Conservation (phyloP, 176 grass and related monocot species). For the Aegilops longissima region DNA sequence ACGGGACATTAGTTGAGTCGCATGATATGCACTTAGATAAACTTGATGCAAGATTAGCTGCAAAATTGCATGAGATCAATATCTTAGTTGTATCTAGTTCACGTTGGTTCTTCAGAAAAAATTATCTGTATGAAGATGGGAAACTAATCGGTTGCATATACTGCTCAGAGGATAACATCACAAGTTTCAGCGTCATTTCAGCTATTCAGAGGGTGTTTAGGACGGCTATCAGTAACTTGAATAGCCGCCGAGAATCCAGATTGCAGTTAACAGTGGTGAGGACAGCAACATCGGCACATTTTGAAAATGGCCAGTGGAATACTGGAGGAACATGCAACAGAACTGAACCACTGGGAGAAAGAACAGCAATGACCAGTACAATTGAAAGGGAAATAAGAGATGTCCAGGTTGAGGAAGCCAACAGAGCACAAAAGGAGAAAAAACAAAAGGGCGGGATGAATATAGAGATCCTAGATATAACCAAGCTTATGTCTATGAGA, state of each 20-base stretch:
- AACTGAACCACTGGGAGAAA: conserved; percentile 41
- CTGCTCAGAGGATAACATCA: conserved; percentile 59
- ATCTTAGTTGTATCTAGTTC: conserved; percentile 59
- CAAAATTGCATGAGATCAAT: conserved; percentile 45
- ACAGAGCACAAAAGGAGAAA: conserved; percentile 31
- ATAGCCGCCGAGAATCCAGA: conserved; percentile 29
- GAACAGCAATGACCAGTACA: conserved; percentile 25
- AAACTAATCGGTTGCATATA: conserved; percentile 61
- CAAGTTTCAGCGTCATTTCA: conserved; percentile 40
- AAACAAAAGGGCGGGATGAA: not conserved
- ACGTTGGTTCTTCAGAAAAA: conserved; percentile 60
- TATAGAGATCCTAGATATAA: conserved; percentile 50
- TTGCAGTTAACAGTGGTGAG: conserved; percentile 55
- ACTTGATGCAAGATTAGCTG: conserved; percentile 53
- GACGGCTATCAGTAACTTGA: conserved; percentile 47
- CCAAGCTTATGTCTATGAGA: conserved; percentile 50
- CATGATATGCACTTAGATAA: conserved; percentile 72
- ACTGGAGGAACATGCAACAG: conserved; percentile 70
- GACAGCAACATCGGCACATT: conserved; percentile 62
- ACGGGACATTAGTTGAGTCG: conserved; percentile 39
- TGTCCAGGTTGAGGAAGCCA: conserved; percentile 52
- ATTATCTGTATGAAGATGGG: conserved; percentile 58
- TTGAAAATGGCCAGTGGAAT: conserved; percentile 78
- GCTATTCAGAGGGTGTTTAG: conserved; percentile 46
- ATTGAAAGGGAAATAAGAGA: conserved; percentile 61